These are phyloP conservation scores for Spergularia bocconei DNA, from an alignment of 148 eudicot species.

Conservation along the genomic window DNA sequence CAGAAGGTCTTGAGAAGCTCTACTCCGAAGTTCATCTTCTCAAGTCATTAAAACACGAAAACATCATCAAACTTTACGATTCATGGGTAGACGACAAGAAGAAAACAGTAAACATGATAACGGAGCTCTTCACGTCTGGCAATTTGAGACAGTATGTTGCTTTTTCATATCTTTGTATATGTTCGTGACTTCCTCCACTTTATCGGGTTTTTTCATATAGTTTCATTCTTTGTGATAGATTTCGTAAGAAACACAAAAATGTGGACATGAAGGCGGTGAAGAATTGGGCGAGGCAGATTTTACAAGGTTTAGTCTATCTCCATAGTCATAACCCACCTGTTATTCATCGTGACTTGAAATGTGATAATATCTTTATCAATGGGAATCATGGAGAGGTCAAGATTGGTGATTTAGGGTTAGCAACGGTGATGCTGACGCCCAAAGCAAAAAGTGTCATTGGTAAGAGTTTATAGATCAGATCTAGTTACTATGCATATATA, in stretches of 20 bases:
- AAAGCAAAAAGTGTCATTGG: slow-evolving; percentile 82
- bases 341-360: slow-evolving; percentile 83
- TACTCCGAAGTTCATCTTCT: slow-evolving; percentile 80
- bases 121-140: slow-evolving; percentile 94
- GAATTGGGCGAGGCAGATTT: slow-evolving; percentile 95
- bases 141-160: slow-evolving; percentile 81
- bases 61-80: slow-evolving; percentile 71
- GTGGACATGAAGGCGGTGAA: slow-evolving; percentile 93
- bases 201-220: neutral
- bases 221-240: slow-evolving; percentile 38
- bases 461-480: slow-evolving; percentile 22
- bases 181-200: neutral
- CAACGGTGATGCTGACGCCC: slow-evolving; percentile 74
- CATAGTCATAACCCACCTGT: slow-evolving; percentile 80
- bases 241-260: slow-evolving; percentile 67
- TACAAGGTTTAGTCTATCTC: slow-evolving; percentile 71
- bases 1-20: slow-evolving; percentile 66
- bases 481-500: neutral
- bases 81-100: slow-evolving; percentile 90
- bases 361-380: slow-evolving; percentile 86
- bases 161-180: neutral
- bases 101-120: slow-evolving; percentile 85
- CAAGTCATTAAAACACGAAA: slow-evolving; percentile 67
- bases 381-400: slow-evolving; percentile 90
- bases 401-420: slow-evolving; percentile 89